These are phyloP conservation scores for Cordyceps militaris DNA, from an alignment of 2,329 filamentous ascomycete genomes.

Conservation along the genomic window DNA sequence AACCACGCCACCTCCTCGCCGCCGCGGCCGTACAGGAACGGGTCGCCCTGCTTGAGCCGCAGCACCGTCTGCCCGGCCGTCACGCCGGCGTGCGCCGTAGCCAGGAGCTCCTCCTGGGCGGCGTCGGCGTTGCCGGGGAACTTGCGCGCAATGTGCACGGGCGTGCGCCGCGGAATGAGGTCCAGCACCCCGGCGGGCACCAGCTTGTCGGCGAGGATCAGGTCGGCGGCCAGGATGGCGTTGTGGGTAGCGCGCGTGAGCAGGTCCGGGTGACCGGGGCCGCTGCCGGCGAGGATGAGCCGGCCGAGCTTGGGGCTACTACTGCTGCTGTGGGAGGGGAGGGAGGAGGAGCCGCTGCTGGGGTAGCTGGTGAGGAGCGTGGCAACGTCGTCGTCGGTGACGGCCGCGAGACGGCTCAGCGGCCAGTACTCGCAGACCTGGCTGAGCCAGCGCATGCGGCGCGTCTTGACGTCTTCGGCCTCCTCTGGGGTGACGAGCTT, in stretches of 20 bases:
- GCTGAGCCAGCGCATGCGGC: conserved; percentile 84
- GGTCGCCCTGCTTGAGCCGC: conserved; percentile 91
- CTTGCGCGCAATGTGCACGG: conserved; percentile 88
- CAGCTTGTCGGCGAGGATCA: conserved; percentile 81
- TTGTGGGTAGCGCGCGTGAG: conserved; percentile 76
- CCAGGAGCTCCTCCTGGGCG: conserved; percentile 83
- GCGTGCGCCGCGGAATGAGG: conserved; percentile 81
- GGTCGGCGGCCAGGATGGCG: conserved; percentile 65
- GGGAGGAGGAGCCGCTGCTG: conserved; percentile 21
- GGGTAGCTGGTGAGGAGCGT: conserved; percentile 68
- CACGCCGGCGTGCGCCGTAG: conserved; percentile 64
- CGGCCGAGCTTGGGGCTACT: conserved; percentile 44
- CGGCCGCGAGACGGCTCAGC: conserved; percentile 68
- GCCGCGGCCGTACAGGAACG: conserved; percentile 90
- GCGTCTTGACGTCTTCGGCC: conserved; percentile 59
- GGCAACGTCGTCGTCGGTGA: conserved; percentile 74
- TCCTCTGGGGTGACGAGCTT: conserved; percentile 60
- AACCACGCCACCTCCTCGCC: conserved; percentile 91
- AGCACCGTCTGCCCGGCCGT: conserved; percentile 68
- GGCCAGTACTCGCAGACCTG: conserved; percentile 99
- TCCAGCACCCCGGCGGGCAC: conserved; percentile 79
- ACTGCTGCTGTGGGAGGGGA: not conserved
- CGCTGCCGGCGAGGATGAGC: conserved; percentile 85
- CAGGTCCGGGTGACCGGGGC: conserved; percentile 86
- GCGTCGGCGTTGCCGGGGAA: conserved; percentile 95